phyloP scores from a whole-genome alignment of 129 eudicot genomes.

The Artemisia annua region DNA sequence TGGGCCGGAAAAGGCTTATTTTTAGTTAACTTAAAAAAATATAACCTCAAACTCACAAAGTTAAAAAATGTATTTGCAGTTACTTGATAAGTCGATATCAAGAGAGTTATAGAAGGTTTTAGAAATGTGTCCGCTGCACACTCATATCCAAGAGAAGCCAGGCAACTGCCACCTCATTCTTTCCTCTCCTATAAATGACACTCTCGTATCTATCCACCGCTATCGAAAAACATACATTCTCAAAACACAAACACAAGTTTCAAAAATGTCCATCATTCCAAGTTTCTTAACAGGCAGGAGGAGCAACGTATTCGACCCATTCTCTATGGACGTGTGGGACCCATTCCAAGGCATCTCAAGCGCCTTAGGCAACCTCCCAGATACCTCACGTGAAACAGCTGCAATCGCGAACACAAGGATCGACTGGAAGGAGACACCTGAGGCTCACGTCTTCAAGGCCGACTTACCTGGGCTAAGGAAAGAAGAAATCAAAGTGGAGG shows the following conservation, averaged over 20 bases:
- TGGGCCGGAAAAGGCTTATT: no score
- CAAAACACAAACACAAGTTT: neutral
- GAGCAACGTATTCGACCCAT: constrained; percentile 40
- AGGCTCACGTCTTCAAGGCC: constrained; percentile 43
- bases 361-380: constrained; percentile 7
- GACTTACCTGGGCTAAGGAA: constrained; percentile 43
- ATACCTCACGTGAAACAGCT: constrained; percentile 24
- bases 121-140: neutral
- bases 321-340: constrained; percentile 39
- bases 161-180: constrained; percentile 20
- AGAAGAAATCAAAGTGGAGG: constrained; percentile 43
- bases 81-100: neutral
- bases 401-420: constrained; percentile 30
- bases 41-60: no score
- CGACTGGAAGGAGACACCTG: constrained; percentile 47
- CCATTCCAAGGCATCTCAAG: constrained; percentile 32
- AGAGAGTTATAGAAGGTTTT: constrained; percentile 19
- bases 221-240: neutral
- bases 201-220: neutral
- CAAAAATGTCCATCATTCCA: constrained; percentile 40
- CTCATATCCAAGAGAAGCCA: constrained; percentile 19
- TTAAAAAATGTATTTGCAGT: no score
- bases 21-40: no score
- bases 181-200: constrained; percentile 18
- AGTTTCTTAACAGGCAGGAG: constrained; percentile 32